Base-by-base conservation (phyloP, 345 rosid genomes). In the Viola odorata region DNA sequence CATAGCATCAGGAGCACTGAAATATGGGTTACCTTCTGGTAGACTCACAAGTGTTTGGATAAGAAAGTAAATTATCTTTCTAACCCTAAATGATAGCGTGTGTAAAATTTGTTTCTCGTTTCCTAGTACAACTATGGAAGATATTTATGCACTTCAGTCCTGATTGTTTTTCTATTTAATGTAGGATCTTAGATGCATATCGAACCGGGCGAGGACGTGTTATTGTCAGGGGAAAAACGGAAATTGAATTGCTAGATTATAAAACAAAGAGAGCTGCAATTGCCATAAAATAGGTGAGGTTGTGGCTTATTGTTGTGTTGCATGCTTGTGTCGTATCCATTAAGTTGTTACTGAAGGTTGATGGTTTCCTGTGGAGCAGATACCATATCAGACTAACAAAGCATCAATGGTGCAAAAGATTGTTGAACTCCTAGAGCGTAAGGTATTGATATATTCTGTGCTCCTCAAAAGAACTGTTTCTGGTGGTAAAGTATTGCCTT, bases 361-460 rank as follows among this genome's bases (percentile, higher is more conserved):
- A 39, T 53, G 49, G 42, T 54, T 59, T 55, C 70, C 60, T 66
- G 14, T 14, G 51, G 32, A 23, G 65, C 85, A 92, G 98, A 71
- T 92, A 65, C 98, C 98, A 64, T 92, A 89, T 70, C 97, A 87
- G 66, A 85, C 91, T 45, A 92, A 89, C 82, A 89, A 92, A 79
- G 81, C 98, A 60, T 84, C 80, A 10, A 94, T 92, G 17, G 91
- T 92, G 74, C 82, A 89, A 81, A 92, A 89, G 86, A 89, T 92
- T 75, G 98, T 97, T 47, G 98, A 92, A 62, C 96, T 89, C 65
- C 97, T 92, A 44, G 98, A 89, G 74, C 77, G 58, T 62, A 89
- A 89, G 96, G 96, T 92, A 82, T 62, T 61, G 37, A 50, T 15
- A 3, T 23, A 51, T 51, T 13, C n/a, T 51, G 32, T 23, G 2